Conservation (phyloP, 768 basidiomycete species). For the Termitomyces sp. region DNA sequence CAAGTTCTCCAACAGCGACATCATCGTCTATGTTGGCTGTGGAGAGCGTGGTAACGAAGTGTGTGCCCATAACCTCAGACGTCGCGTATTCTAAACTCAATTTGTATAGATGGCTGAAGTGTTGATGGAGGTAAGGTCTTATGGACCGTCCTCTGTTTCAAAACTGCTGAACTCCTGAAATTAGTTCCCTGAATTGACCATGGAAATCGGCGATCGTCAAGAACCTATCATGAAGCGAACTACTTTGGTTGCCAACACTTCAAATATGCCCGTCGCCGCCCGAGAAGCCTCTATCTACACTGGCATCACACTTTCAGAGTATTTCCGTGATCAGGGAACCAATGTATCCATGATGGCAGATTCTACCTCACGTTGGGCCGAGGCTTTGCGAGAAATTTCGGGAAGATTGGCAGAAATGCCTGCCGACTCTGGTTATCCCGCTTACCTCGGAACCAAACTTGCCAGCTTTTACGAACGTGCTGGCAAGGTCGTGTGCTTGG, state of each 20-base stretch:
- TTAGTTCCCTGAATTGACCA: slow-evolving; percentile 84
- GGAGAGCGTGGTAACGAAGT: slow-evolving; percentile 98
- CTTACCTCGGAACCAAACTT: slow-evolving; percentile 91
- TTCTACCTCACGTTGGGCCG: slow-evolving; percentile 98
- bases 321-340: slow-evolving; percentile 98
- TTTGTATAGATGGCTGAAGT: slow-evolving; percentile 87
- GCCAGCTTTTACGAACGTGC: slow-evolving; percentile 99
- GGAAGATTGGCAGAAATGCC: slow-evolving; percentile 99
- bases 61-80: slow-evolving; percentile 11
- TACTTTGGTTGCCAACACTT: slow-evolving; percentile 97
- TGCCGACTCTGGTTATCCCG: slow-evolving; percentile 98
- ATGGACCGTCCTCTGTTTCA: not conserved
- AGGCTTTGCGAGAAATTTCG: slow-evolving; percentile 97
- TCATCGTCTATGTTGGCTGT: slow-evolving; percentile 98
- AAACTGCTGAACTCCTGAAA: slow-evolving; percentile 1
- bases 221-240: slow-evolving; percentile 99
- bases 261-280: slow-evolving; percentile 99
- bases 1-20: slow-evolving; percentile 98
- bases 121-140: slow-evolving; percentile 77
- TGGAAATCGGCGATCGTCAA: slow-evolving; percentile 88
- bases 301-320: slow-evolving; percentile 97
- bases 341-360: slow-evolving; percentile 99
- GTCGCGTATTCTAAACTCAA: not conserved
- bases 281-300: slow-evolving; percentile 99
- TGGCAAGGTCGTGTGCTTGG: slow-evolving; percentile 90